Conservation (phyloP, 331 rosid genomes). For the Spiraea crenata region DNA sequence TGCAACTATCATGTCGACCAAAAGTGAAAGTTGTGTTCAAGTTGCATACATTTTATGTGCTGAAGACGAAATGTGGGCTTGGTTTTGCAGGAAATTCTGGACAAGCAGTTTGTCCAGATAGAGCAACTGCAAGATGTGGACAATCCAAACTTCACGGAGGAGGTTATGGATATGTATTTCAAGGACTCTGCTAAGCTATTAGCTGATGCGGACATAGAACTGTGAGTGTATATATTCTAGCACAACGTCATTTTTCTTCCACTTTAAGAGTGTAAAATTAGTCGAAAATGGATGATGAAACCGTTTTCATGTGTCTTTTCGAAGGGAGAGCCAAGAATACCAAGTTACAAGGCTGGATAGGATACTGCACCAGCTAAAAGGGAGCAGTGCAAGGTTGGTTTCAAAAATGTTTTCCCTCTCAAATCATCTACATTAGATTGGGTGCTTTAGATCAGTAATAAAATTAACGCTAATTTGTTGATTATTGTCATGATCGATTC, state of each 20-base stretch:
- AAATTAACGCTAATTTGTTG: neutral
- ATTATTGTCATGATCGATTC: neutral
- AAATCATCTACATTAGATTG: neutral
- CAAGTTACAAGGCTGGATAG: neutral
- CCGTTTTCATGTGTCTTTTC: neutral
- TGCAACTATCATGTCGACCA: no score
- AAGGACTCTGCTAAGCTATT: slow-evolving; percentile 28
- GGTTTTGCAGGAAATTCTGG: slow-evolving; percentile 28
- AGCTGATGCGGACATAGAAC: slow-evolving; percentile 15
- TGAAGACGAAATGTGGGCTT: neutral
- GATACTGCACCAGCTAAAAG: slow-evolving; percentile 12
- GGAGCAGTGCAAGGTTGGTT: slow-evolving; percentile 22
- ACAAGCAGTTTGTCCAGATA: slow-evolving; percentile 18
- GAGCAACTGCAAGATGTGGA: slow-evolving; percentile 39
- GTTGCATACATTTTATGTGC: neutral
- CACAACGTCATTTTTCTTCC: neutral
- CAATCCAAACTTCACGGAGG: slow-evolving; percentile 40
- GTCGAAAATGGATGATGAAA: neutral
- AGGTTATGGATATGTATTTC: slow-evolving; percentile 31
- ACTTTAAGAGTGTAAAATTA: neutral
- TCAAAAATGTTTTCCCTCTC: no score
- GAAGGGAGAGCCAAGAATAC: neutral
- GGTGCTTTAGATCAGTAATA: neutral
- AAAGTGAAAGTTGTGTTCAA: no score
- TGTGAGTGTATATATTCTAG: slow-evolving; percentile 25